Conservation (phyloP, 2,329 filamentous ascomycete genomes). For the Fusarium verrucosum region DNA sequence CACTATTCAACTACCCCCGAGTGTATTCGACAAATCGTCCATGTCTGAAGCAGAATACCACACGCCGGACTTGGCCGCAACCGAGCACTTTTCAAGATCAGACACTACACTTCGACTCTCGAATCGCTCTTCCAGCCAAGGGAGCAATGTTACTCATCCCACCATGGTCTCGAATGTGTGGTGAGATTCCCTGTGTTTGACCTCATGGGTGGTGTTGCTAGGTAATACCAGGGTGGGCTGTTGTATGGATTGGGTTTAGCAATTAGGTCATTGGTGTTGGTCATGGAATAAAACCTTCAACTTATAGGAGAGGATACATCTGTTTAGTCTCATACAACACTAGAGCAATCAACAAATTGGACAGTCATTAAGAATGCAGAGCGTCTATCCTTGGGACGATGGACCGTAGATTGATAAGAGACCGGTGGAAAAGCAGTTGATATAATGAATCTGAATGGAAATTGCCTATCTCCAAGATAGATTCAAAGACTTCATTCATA, state of each 20-base stretch:
- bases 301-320: neutral
- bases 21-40: neutral
- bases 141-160: neutral
- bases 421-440: neutral
- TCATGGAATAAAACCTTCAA: neutral
- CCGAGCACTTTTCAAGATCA: neutral
- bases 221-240: neutral
- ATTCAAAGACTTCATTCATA: neutral
- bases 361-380: neutral
- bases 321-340: neutral
- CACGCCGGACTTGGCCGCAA: neutral
- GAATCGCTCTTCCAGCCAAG: neutral
- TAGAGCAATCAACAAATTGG: neutral
- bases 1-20: slow-evolving; percentile 2
- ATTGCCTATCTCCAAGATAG: neutral
- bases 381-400: neutral
- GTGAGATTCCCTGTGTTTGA: neutral
- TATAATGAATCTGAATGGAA: neutral
- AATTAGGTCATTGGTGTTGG: neutral
- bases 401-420: neutral
- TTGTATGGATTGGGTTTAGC: neutral
- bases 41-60: neutral
- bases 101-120: neutral
- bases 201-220: neutral
- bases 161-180: neutral